A percentile compares a stretch with the other conserved stretches of the same genome.
Conservation (phyloP, 257 asterid species). For the Solanum lignicaule region DNA sequence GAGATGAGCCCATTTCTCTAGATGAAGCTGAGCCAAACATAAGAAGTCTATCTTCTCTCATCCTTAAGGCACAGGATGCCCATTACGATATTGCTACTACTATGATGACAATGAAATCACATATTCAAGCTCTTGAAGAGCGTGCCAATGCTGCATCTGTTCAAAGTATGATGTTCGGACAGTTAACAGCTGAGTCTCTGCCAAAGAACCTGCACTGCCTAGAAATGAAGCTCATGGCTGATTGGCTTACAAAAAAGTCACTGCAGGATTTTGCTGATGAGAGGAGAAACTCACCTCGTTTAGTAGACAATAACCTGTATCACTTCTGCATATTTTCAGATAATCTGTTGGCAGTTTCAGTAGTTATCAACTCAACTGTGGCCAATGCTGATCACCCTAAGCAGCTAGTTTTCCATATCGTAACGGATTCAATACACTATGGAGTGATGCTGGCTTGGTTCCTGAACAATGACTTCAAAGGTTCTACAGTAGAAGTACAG, state of each 20-base stretch:
- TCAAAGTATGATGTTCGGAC: slow-evolving; percentile 66
- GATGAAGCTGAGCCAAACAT: slow-evolving; percentile 78
- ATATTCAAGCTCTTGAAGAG: slow-evolving; percentile 76
- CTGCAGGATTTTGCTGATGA: slow-evolving; percentile 45
- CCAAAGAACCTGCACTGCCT: slow-evolving; percentile 73
- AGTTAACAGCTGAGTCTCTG: slow-evolving; percentile 57
- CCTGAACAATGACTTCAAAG: slow-evolving; percentile 54
- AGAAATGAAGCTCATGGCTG: slow-evolving; percentile 47
- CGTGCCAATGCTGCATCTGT: slow-evolving; percentile 54
- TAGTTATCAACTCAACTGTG: slow-evolving; percentile 68
- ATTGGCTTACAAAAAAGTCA: slow-evolving; percentile 51
- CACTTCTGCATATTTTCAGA: slow-evolving; percentile 89
- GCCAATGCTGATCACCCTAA: slow-evolving; percentile 71
- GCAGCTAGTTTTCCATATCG: slow-evolving; percentile 81
- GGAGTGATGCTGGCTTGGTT: slow-evolving; percentile 93
- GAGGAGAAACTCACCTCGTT: slow-evolving; percentile 57
- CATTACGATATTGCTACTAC: slow-evolving; percentile 90
- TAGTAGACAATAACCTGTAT: slow-evolving; percentile 67
- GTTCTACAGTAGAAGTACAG: slow-evolving; percentile 65
- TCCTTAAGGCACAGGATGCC: slow-evolving; percentile 68
- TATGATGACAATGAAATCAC: slow-evolving; percentile 72
- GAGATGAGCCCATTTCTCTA: slow-evolving; percentile 55
- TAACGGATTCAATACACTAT: slow-evolving; percentile 53
- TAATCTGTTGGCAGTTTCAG: slow-evolving; percentile 68
- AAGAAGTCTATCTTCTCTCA: slow-evolving; percentile 64